A percentile compares a stretch with the other conserved stretches of the same genome.
phyloP scores from a whole-genome alignment of 2,329 filamentous ascomycete species.

The Penicillium polonicum region DNA sequence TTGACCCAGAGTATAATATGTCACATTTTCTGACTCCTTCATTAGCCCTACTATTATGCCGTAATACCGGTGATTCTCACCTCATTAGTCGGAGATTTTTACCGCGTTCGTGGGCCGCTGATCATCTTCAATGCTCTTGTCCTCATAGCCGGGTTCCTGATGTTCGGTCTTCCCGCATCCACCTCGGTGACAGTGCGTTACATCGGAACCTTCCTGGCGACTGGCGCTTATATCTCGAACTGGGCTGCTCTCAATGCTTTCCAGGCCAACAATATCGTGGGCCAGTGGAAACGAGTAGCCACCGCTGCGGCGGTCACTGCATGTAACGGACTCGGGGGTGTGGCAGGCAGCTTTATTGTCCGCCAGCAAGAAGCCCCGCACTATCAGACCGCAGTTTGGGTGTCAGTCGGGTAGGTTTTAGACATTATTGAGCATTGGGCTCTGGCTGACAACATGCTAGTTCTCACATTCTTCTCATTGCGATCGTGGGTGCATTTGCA shows the following conservation, averaged over 20 bases:
- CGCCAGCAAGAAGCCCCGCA: slow-evolving; percentile 59
- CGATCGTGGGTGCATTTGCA: slow-evolving; percentile 53
- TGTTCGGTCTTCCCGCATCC: slow-evolving; percentile 59
- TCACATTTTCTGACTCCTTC: not conserved
- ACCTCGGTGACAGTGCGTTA: slow-evolving; percentile 61
- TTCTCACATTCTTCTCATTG: slow-evolving; percentile 61
- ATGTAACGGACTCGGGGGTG: slow-evolving; percentile 62
- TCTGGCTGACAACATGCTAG: slow-evolving; percentile 23
- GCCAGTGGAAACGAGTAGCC: slow-evolving; percentile 65
- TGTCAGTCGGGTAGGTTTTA: slow-evolving; percentile 55
- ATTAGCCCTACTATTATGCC: slow-evolving; percentile 63
- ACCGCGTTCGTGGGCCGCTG: slow-evolving; percentile 60
- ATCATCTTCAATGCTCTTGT: slow-evolving; percentile 64
- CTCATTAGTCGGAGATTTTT: slow-evolving; percentile 61
- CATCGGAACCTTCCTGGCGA: slow-evolving; percentile 64
- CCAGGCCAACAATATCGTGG: slow-evolving; percentile 61
- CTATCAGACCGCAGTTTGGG: slow-evolving; percentile 66
- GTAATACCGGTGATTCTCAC: slow-evolving; percentile 63
- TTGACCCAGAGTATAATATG: not conserved
- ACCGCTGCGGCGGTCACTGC: slow-evolving; percentile 61
- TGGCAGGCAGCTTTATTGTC: slow-evolving; percentile 67
- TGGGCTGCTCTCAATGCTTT: slow-evolving; percentile 67
- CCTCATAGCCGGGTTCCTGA: slow-evolving; percentile 62
- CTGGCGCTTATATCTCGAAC: slow-evolving; percentile 67
- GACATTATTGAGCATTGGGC: not conserved